Evolutionary conservation across 495 filamentous ascomycete species (phyloP).

Genomic region (Lentithecium fluviatile): DNA sequence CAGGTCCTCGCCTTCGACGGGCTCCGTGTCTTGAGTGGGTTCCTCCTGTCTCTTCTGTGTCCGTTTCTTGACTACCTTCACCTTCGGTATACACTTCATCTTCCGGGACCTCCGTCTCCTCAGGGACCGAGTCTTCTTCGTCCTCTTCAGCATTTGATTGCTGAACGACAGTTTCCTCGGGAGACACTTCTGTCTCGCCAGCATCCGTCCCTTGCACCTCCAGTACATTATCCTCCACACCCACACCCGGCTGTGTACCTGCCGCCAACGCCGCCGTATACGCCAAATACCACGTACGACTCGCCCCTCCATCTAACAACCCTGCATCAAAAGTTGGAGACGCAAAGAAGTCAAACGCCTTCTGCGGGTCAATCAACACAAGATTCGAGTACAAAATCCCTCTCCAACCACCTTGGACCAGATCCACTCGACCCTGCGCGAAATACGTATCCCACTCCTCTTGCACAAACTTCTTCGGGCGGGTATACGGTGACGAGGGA

Average conservation of each 20-base stretch:
- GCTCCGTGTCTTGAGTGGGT: too few relatives aligned
- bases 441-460: conserved; percentile 90
- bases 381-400: conserved; percentile 82
- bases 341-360: conserved; percentile 73
- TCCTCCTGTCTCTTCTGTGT: too few relatives aligned
- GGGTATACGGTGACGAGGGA: conserved; percentile 66
- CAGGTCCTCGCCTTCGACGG: too few relatives aligned
- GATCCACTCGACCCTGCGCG: conserved; percentile 56
- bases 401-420: conserved; percentile 73
- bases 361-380: conserved; percentile 69
- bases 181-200: not conserved
- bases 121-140: too few relatives aligned
- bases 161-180: too few relatives aligned
- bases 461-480: conserved; percentile 65
- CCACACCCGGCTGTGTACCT: not conserved
- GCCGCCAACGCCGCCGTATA: conserved; percentile 61
- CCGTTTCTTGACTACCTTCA: too few relatives aligned
- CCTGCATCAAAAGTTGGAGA: conserved; percentile 60
- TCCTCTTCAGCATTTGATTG: too few relatives aligned
- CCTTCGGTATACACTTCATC: too few relatives aligned
- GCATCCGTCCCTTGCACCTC: not conserved
- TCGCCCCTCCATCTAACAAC: conserved; percentile 79
- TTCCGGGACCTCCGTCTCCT: too few relatives aligned
- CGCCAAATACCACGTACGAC: conserved; percentile 85
- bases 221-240: not conserved